Evolutionary conservation across 2,329 filamentous ascomycete species (phyloP), one percentile per base, ranked within the genome.

Genomic region (Tolypocladium paradoxum): DNA sequence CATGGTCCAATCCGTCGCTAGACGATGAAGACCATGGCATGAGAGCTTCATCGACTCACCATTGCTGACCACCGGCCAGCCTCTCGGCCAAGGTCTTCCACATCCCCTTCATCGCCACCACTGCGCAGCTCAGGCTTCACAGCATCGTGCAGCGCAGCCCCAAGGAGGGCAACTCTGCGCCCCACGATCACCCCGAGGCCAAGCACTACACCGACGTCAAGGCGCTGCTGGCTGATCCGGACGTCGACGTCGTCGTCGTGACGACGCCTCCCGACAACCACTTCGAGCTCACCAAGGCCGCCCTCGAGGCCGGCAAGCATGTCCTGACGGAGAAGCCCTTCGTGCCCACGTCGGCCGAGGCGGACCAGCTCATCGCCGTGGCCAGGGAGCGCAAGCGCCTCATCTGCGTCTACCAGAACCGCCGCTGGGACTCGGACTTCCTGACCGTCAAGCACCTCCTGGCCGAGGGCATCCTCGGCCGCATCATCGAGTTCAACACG

Each of bases 311-410:
- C 11, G 84, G 84, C 60, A 91, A 91, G 73, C 84, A 92, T 67
- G 85, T 91, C 29, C 74, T 92, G 51, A 85, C 87, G 49, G 88
- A 92, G 73, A 92, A 92, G 73, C 88, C 88, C 2, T 92, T 92
- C 65, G 86, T 88, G 14, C 84, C 87, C 22, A 87, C 83, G 1
- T 74, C 79, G 1, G 74, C 79, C 54, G 83, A 91, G 69, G 87
- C 87, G 12, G 75, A 81, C 35, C 70, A 80, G 59, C 78, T 92
- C 7, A 76, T 79, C 46, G 67, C 68, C 11, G 70, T 84, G 49
- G 79, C 84, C 11, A 68, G 74, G 57, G 67, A 76, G 54, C 67
- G 75, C 48, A 67, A 72, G 37, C 74, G 74, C 53, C 65, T 84
- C 46, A 68, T 88, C 55, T 82, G 82, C 57, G 83, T 87, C n/a